Evolutionary conservation across 805 yeast species (phyloP), one percentile per base, ranked within the genome.

Genomic region (Helenozyma baotianmanensis): DNA sequence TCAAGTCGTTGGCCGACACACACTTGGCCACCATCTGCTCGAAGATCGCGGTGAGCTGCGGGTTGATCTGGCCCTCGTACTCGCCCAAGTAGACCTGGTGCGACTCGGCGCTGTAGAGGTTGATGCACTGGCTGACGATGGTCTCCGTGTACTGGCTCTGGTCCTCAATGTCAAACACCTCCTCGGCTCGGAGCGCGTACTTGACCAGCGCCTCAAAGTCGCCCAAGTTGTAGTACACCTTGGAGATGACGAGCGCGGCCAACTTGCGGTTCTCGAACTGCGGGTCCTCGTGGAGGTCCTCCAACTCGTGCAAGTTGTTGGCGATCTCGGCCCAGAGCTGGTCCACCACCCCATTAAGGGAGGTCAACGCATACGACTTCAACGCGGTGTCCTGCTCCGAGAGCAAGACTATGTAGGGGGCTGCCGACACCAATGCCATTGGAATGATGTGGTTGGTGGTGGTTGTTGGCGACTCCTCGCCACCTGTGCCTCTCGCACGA

Each of bases 241-340:
- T 92, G 11, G 97, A 86, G 6, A 92, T 89, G 39, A 92, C 75
- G 39, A 92, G 69, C 2, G 98, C 97, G 7, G 97, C 97, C 52
- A 90, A 71, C 29, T 76, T 64, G 47, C 94, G 76, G 40, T 82
- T 78, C 34, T 78, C 78, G 60, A 90, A 92, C 15, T 71, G 59
- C 38, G 74, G 72, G 56, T 90, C 95, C 62, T 92, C 97, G 51
- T 81, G 88, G 34, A 92, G 68, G 43, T 87, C 95, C 64, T 92
- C 98, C 51, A 92, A 83, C 35, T 84, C 88, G 18, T 85, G 69
- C 40, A 92, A 76, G 52, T 75, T 80, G 62, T 92, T 92, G 37
- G 98, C 95, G 37, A 92, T 84, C 66, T 92, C 97, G 3, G 98
- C 87, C 98, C 98, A 92, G 38, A 87, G 72, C 59, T 86, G 89